phyloP scores from a whole-genome alignment of 495 filamentous ascomycete species.

The Daldinia caldariorum region DNA sequence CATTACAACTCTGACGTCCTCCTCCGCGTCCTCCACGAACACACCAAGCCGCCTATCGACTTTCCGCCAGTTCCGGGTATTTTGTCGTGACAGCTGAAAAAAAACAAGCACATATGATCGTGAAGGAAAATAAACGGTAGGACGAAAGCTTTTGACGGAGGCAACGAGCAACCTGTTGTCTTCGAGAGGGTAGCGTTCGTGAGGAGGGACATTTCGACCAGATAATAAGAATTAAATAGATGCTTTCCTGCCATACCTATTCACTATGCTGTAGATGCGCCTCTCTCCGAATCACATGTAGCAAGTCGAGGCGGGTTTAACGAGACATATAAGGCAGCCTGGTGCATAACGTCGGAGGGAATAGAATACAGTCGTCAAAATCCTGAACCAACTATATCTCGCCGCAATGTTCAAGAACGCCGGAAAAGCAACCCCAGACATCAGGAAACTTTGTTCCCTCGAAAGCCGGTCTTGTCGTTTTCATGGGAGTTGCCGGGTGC shows the following conservation, averaged over 20 bases:
- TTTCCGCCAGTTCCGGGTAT: constrained; percentile 48
- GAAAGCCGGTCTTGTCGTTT: constrained; percentile 41
- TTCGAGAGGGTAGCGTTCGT: constrained; percentile 12
- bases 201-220: constrained; percentile 18
- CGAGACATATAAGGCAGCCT: constrained; percentile 28
- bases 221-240: constrained; percentile 35
- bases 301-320: constrained; percentile 7
- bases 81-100: constrained; percentile 47
- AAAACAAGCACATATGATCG: constrained; percentile 44
- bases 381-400: constrained; percentile 53
- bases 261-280: constrained; percentile 32
- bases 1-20: constrained; percentile 43
- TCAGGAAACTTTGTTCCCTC: constrained; percentile 42
- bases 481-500: constrained; percentile 27
- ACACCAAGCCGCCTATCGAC: constrained; percentile 43
- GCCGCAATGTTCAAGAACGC: constrained; percentile 53
- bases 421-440: constrained; percentile 41
- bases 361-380: constrained; percentile 40
- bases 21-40: constrained; percentile 46
- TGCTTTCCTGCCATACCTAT: constrained; percentile 41
- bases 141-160: constrained; percentile 33
- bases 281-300: constrained; percentile 19
- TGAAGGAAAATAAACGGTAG: constrained; percentile 41
- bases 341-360: constrained; percentile 31
- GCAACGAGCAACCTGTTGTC: constrained; percentile 27